Percentiles rank a stretch among this genome's conserved stretches.
phyloP scores from a whole-genome alignment of 495 filamentous ascomycete species.

The Apiosordaria backusii region DNA sequence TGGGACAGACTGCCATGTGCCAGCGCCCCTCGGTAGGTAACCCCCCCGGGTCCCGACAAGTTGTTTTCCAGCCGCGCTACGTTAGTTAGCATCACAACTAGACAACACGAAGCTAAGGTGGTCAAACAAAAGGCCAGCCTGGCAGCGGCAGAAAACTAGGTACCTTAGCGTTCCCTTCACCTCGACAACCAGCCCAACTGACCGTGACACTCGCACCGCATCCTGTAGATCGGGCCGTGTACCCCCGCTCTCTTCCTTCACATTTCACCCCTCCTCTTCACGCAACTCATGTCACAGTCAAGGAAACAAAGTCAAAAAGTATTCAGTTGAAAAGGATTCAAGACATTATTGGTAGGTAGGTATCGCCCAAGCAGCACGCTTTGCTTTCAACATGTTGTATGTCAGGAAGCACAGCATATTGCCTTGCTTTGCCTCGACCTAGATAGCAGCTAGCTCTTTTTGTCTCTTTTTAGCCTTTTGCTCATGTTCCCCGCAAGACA shows the following conservation, averaged over 20 bases:
- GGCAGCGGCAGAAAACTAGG: background rate
- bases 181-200: background rate
- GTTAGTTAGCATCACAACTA: background rate
- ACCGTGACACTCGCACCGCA: background rate
- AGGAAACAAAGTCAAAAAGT: background rate
- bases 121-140: background rate
- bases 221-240: background rate
- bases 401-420: background rate
- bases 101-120: background rate
- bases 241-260: background rate
- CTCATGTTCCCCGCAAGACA: background rate
- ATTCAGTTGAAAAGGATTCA: background rate
- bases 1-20: background rate
- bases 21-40: background rate
- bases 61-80: background rate
- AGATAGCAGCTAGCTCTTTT: background rate
- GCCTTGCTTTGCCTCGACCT: background rate
- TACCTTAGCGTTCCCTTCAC: background rate
- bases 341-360: background rate
- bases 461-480: background rate
- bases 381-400: too few relatives aligned
- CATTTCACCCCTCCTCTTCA: too few relatives aligned
- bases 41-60: background rate
- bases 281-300: background rate
- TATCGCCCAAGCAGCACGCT: too few relatives aligned